Conservation (phyloP, 73 alveolate genomes). For the Paramecium primaurelia region DNA sequence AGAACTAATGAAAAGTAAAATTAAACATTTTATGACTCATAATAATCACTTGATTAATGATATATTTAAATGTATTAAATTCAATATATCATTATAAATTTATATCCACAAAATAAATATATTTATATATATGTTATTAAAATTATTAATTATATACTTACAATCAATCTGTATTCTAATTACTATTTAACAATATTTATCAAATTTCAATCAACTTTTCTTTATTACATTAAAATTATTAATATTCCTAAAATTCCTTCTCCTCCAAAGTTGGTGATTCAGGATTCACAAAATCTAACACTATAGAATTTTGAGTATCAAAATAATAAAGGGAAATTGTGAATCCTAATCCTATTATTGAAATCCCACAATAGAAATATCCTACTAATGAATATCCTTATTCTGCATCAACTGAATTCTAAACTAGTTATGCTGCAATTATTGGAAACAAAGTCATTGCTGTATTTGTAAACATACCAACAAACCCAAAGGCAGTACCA, state of each 20-base stretch:
- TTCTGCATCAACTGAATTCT: background rate
- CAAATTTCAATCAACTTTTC: background rate
- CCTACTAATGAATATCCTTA: constrained; percentile 19
- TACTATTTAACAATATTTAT: background rate
- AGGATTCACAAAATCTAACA: background rate
- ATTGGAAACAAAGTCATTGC: background rate
- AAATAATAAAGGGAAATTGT: constrained; percentile 5
- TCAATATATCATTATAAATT: background rate
- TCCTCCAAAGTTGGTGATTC: background rate
- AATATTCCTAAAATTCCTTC: background rate
- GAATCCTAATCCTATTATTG: background rate
- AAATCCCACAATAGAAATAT: background rate
- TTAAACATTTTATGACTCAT: background rate
- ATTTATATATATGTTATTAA: too few relatives aligned
- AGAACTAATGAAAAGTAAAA: background rate
- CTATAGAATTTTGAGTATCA: background rate
- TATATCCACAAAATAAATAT: too few relatives aligned
- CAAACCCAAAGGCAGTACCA: constrained; percentile 34
- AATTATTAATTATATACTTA: background rate
- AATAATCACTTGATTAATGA: background rate
- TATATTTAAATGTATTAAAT: background rate
- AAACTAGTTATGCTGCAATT: background rate
- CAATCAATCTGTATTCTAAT: background rate
- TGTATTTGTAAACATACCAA: background rate
- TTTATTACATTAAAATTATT: background rate